phyloP scores from a whole-genome alignment of 106 monocot genomes.

The Alisma plantagoaquatica region DNA sequence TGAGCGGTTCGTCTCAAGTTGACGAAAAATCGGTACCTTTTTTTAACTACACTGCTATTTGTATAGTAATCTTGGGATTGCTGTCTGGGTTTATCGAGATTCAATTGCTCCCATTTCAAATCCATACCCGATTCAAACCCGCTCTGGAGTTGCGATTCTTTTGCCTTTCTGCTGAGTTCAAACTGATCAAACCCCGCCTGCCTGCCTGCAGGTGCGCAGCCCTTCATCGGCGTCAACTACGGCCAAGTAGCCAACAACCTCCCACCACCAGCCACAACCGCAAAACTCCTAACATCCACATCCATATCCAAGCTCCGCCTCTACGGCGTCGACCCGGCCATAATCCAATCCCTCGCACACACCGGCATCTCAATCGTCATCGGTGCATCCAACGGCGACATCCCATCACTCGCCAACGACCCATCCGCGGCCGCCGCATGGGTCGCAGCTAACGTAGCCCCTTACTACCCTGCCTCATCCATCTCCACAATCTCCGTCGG shows the following conservation, averaged over 20 bases:
- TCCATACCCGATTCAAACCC: no score
- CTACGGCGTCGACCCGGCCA: constrained; percentile 47
- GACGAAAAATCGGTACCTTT: no score
- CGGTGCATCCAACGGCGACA: constrained; percentile 58
- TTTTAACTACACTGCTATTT: no score
- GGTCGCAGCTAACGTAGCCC: constrained; percentile 54
- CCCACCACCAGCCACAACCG: constrained; percentile 44
- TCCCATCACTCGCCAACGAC: constrained; percentile 48
- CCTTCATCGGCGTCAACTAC: constrained; percentile 64
- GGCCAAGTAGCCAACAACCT: constrained; percentile 76
- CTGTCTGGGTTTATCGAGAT: no score
- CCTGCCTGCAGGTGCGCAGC: constrained; percentile 37
- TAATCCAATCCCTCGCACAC: constrained; percentile 42
- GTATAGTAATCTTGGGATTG: no score
- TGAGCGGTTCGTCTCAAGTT: no score
- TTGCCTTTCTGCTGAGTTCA: no score
- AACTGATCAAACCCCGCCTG: no score
- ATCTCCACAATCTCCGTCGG: constrained; percentile 55
- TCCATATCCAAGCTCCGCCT: constrained; percentile 61
- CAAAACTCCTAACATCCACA: constrained; percentile 41
- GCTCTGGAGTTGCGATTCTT: no score
- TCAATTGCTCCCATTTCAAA: no score
- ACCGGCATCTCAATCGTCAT: constrained; percentile 49
- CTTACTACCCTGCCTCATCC: constrained; percentile 31
- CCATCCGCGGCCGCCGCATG: constrained; percentile 43